These are phyloP conservation scores for Penicillium digitatum DNA, from an alignment of 2,329 filamentous ascomycete species.

Conservation along the genomic window DNA sequence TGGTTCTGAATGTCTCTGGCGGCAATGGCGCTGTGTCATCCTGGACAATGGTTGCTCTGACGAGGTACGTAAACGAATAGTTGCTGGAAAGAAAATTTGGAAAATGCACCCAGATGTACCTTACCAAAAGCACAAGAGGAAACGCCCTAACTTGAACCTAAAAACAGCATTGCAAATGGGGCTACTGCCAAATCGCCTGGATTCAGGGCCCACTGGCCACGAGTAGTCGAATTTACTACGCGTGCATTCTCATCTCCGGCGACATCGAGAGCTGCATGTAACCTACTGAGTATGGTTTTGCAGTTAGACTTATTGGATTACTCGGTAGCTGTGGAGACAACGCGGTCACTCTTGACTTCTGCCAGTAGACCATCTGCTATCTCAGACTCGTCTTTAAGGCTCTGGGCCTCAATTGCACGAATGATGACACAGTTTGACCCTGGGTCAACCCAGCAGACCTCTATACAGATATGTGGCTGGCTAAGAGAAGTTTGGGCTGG, in stretches of 20 bases:
- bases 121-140: neutral
- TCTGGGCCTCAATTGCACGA: slow-evolving; percentile 69
- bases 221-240: slow-evolving; percentile 70
- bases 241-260: slow-evolving; percentile 66
- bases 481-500: slow-evolving; percentile 73
- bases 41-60: slow-evolving; percentile 81
- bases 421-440: slow-evolving; percentile 65
- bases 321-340: slow-evolving; percentile 62
- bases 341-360: slow-evolving; percentile 68
- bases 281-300: slow-evolving; percentile 66
- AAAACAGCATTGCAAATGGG: slow-evolving; percentile 33
- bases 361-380: slow-evolving; percentile 74
- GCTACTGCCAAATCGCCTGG: slow-evolving; percentile 36
- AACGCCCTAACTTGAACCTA: neutral
- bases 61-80: slow-evolving; percentile 58
- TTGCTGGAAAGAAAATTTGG: neutral
- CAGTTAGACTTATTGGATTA: slow-evolving; percentile 63
- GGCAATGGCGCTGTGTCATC: slow-evolving; percentile 64
- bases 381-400: slow-evolving; percentile 70
- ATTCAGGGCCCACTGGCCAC: slow-evolving; percentile 59
- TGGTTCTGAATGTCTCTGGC: slow-evolving; percentile 61
- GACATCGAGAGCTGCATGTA: slow-evolving; percentile 72
- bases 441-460: slow-evolving; percentile 62
- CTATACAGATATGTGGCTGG: slow-evolving; percentile 75
- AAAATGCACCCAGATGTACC: neutral